phyloP scores from a whole-genome alignment of 2,329 filamentous ascomycete species.

The Xylariomycetidae sp. region DNA sequence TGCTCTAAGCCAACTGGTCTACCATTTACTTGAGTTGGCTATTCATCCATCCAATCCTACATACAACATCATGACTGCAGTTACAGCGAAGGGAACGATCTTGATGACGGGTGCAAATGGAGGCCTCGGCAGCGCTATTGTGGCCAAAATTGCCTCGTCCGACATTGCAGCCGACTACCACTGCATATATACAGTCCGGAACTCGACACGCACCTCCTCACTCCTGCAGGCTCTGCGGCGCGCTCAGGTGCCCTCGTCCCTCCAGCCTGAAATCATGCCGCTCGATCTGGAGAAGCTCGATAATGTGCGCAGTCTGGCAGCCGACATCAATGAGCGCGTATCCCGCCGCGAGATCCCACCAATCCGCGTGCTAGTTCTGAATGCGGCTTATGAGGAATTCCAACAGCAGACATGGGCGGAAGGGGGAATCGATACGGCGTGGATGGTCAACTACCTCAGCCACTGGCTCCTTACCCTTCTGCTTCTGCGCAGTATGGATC shows the following conservation, averaged over 20 bases:
- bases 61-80: too few species aligned
- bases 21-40: too few species aligned
- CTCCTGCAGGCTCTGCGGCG: background rate
- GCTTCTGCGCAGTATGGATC: slow-evolving; percentile 13
- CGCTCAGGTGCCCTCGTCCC: background rate
- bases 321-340: slow-evolving; percentile 12
- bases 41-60: too few species aligned
- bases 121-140: slow-evolving; percentile 3
- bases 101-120: slow-evolving; percentile 3
- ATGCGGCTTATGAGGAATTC: slow-evolving; percentile 19
- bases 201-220: background rate
- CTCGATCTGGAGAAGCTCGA: slow-evolving; percentile 12
- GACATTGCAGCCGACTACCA: slow-evolving; percentile 1
- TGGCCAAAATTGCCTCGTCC: background rate
- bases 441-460: slow-evolving; percentile 10
- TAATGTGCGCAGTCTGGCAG: slow-evolving; percentile 11
- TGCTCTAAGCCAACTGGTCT: too few species aligned
- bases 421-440: slow-evolving; percentile 11
- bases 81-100: background rate
- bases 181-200: slow-evolving; percentile 2
- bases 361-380: slow-evolving; percentile 23
- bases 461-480: slow-evolving; percentile 15
- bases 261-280: slow-evolving; percentile 10
- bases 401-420: slow-evolving; percentile 7
- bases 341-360: slow-evolving; percentile 18